Base-by-base conservation (phyloP, 2,329 filamentous ascomycete genomes). In the Exophiala viscosa region DNA sequence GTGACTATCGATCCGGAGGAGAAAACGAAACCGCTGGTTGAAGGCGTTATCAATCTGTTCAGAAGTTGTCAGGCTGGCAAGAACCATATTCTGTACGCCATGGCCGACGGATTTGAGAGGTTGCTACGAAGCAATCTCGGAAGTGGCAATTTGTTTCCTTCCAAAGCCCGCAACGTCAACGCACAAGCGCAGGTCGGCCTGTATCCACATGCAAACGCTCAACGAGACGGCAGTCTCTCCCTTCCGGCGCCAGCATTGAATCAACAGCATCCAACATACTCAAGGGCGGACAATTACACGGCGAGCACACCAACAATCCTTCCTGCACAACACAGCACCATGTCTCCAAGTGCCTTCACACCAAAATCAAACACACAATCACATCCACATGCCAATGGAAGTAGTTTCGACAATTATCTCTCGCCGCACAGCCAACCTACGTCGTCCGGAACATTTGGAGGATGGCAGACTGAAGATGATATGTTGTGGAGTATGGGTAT, bases 401-500 rank as follows among this genome's bases (percentile, higher is more conserved):
- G 43, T 28, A 23, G 41, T 32, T 54, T 52, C 51, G 57, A 59
- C 33, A 41, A 45, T 8, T 58, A 58, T 34, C 34, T 58, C 23
- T 49, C 51, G 17, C 50, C 58, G 13, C 47, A 52, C 45, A 54
- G 54, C 45, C 47, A 23, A 45, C 35, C 45, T 6, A 50, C 50
- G 17, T 57, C 55, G 5, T 48, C 52, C 3, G 52, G 52, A 32
- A 60, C 59, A 7, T 58, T 50, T 45, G 52, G 50, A 5, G 59
- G 58, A 33, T 62, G 60, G 60, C 55, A 58, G 45, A 59, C 54
- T 23, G 59, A 61, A 50, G 60, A 62, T 42, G 60, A 62, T 45
- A 62, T 62, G 58, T 54, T 62, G 6, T 62, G 60, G 60, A 61
- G 58, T 35, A 57, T 62, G 50, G 56, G 55, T 35, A 60, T 60